Evolutionary conservation across 345 rosid genomes (phyloP).

Genomic region (Aegle marmelos): DNA sequence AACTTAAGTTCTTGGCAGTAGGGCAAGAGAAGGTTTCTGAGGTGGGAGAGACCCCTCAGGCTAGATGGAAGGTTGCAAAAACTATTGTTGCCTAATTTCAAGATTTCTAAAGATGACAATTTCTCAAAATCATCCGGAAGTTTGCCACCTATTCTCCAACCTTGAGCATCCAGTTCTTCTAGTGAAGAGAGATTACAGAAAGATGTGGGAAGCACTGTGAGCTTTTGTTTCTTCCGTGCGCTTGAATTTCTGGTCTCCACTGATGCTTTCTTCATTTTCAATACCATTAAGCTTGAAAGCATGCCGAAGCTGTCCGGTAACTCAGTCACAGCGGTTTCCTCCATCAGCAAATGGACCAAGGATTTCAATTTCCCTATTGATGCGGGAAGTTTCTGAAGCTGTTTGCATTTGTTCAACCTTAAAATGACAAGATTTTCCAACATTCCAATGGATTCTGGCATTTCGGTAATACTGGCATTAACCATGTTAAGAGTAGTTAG

Average conservation of each 20-base stretch:
- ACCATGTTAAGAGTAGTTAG: slow-evolving; percentile 29
- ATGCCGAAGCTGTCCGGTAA: slow-evolving; percentile 43
- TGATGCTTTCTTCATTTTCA: slow-evolving; percentile 42
- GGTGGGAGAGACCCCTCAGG: slow-evolving; percentile 38
- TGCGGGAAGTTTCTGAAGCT: slow-evolving; percentile 41
- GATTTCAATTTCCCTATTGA: slow-evolving; percentile 40
- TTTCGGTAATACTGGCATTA: slow-evolving; percentile 25
- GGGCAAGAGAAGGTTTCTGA: slow-evolving; percentile 29
- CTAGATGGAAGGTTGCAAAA: slow-evolving; percentile 50
- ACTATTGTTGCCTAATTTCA: slow-evolving; percentile 37
- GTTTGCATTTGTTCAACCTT: slow-evolving; percentile 29
- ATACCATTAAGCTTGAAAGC: slow-evolving; percentile 35
- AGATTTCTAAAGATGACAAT: slow-evolving; percentile 29
- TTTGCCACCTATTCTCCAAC: slow-evolving; percentile 39
- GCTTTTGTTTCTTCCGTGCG: background rate
- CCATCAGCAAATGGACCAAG: slow-evolving; percentile 34
- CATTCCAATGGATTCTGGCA: slow-evolving; percentile 51
- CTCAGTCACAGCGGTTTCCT: slow-evolving; percentile 37
- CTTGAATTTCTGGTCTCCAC: background rate
- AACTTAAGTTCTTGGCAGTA: slow-evolving; percentile 34
- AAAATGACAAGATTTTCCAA: slow-evolving; percentile 40
- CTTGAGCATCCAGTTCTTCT: slow-evolving; percentile 39
- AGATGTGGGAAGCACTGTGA: slow-evolving; percentile 28
- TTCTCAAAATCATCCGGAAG: slow-evolving; percentile 52
- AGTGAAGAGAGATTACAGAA: slow-evolving; percentile 37